Base-by-base conservation (phyloP, 1,284 basidiomycete species). In the Sporisorium exsertum region DNA sequence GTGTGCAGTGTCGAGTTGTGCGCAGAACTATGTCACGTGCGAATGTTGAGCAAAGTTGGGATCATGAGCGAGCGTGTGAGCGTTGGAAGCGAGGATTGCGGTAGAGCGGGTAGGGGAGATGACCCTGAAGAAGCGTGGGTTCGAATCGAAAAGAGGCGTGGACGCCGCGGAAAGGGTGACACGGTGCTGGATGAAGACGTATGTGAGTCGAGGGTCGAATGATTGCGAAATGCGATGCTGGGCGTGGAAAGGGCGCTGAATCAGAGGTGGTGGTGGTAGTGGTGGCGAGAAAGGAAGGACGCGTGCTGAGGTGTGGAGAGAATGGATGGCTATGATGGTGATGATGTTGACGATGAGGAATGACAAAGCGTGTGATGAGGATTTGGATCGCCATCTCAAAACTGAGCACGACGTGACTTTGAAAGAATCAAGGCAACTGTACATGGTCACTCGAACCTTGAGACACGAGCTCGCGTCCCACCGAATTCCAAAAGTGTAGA, bases 401-500 rank as follows among this genome's bases (percentile, higher is more conserved):
- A 58, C 56, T 54, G 26, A 49, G 53, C 54, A 55, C 60, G 60
- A 55, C 60, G 52, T 62, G 51, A 59, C 46, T 42, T 49, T 49
- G 53, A 55, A n/a, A 56, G 43, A 46, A n/a, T 16, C 40, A 43
- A 2, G 18, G 15, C 18, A 26, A 5, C 16, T 37, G 57, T 59
- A 51, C 20, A 52, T 24, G 58, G 49, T 53, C 42, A 61, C 24
- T 59, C 35, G 40, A 51, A 37, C n/a, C 22, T 56, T 49, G 20
- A 12, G 51, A 60, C 50, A 59, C 49, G 58, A 45, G 29, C 27
- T 51, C 53, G 47, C 47, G 46, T 56, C 42, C 18, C 24, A 53
- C 26, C 27, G n/a, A 58, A n/a, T n/a, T 65, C 46, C 45, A 22
- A 52, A 47, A 24, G 4, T 24, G 13, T 20, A 13, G 16, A 35